phyloP scores from a whole-genome alignment of 2,329 filamentous ascomycete species.

The Colletotrichum simmondsii region DNA sequence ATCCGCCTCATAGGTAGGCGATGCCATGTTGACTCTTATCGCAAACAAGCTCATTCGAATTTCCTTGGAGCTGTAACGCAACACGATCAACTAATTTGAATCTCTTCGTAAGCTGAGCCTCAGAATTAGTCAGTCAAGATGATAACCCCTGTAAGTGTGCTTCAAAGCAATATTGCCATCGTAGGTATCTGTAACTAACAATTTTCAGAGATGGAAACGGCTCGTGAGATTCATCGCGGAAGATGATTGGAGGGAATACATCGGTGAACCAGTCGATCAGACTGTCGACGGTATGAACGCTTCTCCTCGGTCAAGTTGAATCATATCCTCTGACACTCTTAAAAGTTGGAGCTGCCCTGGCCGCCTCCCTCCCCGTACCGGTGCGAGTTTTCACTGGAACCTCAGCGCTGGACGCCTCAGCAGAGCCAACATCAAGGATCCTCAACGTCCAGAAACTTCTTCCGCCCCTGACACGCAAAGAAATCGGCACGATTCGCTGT shows the following conservation, averaged over 20 bases:
- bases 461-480: constrained; percentile 54
- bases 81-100: not conserved
- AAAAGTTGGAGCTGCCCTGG: constrained; percentile 38
- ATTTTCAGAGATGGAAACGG: constrained; percentile 35
- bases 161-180: too few species aligned
- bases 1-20: not conserved
- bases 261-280: constrained; percentile 39
- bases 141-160: constrained; percentile 20
- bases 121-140: not conserved
- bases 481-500: constrained; percentile 66
- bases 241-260: constrained; percentile 39
- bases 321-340: not conserved
- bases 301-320: not conserved
- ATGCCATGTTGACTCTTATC: not conserved
- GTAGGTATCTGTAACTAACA: not conserved
- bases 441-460: constrained; percentile 33
- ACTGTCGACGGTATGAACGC: constrained; percentile 35
- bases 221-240: constrained; percentile 40
- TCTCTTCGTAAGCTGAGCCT: not conserved
- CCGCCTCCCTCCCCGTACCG: constrained; percentile 27
- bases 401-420: constrained; percentile 41
- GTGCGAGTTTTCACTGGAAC: constrained; percentile 36
- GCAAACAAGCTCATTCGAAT: not conserved
- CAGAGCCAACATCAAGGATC: constrained; percentile 44
- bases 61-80: not conserved